These are phyloP conservation scores for Phytophthora pisi DNA, from an alignment of 352 stramenopile genomes.

Conservation along the genomic window DNA sequence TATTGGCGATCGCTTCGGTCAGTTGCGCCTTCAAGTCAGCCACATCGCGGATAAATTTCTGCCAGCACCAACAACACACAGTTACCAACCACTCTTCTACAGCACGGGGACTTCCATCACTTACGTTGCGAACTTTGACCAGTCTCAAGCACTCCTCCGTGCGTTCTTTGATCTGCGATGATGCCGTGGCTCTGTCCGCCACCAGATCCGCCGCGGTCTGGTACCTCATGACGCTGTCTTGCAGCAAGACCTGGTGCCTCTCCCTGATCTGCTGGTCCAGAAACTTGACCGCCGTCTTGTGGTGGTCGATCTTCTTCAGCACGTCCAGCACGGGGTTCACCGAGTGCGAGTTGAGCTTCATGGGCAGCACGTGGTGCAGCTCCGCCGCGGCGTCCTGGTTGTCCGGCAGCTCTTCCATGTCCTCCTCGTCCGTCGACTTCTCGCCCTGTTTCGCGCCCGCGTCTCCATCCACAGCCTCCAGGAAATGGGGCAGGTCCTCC, in stretches of 20 bases:
- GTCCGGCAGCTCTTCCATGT: conserved; percentile 37
- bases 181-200: conserved; percentile 51
- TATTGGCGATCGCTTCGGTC: conserved; percentile 48
- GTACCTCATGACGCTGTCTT: conserved; percentile 56
- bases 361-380: conserved; percentile 58
- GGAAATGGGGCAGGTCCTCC: conserved; percentile 67
- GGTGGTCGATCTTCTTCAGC: conserved; percentile 84
- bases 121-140: conserved; percentile 80
- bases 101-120: conserved; percentile 13
- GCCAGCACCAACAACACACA: conserved; percentile 12
- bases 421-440: conserved; percentile 3
- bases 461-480: conserved; percentile 33
- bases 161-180: conserved; percentile 54
- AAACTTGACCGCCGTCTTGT: conserved; percentile 69
- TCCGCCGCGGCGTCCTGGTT: conserved; percentile 33
- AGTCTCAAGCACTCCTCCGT: conserved; percentile 72
- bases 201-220: conserved; percentile 58
- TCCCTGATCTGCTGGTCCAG: conserved; percentile 64
- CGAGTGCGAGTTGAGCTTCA: conserved; percentile 80
- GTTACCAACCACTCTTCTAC: not conserved
- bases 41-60: conserved; percentile 76
- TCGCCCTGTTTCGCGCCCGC: conserved; percentile 9
- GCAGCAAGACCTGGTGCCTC: conserved; percentile 63
- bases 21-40: conserved; percentile 61
- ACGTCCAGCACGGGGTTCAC: conserved; percentile 75